Conservation (phyloP, 441 rosid genomes). For the Raphanus hybrid region DNA sequence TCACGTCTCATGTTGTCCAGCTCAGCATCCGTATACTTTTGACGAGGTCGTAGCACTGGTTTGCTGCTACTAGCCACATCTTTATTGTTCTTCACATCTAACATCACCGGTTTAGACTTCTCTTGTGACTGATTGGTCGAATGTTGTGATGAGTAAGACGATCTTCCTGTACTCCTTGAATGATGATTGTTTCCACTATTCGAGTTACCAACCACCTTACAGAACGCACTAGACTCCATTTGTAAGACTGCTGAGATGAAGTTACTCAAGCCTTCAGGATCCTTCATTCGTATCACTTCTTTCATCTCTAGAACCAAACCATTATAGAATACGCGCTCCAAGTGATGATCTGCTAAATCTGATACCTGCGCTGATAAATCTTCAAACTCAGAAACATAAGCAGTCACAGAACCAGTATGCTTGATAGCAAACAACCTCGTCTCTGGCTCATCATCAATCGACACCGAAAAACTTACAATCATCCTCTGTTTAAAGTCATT, state of each 20-base stretch:
- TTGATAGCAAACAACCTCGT: no score
- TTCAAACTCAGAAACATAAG: not conserved
- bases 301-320: not conserved
- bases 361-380: not conserved
- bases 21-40: not conserved
- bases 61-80: no score
- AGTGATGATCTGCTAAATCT: not conserved
- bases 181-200: no score
- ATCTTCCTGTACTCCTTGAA: no score
- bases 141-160: no score
- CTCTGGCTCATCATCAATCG: no score
- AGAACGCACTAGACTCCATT: not conserved
- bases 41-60: not conserved
- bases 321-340: not conserved
- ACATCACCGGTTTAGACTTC: fast-evolving
- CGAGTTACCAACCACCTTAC: not conserved
- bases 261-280: not conserved
- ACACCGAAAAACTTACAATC: no score
- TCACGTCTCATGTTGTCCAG: not conserved
- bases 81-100: not conserved
- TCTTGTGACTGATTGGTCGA: no score
- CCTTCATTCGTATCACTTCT: not conserved
- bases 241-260: not conserved
- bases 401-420: no score
- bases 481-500: no score